phyloP scores from a whole-genome alignment of 768 basidiomycete species.

The Leucocoprinus sp. region DNA sequence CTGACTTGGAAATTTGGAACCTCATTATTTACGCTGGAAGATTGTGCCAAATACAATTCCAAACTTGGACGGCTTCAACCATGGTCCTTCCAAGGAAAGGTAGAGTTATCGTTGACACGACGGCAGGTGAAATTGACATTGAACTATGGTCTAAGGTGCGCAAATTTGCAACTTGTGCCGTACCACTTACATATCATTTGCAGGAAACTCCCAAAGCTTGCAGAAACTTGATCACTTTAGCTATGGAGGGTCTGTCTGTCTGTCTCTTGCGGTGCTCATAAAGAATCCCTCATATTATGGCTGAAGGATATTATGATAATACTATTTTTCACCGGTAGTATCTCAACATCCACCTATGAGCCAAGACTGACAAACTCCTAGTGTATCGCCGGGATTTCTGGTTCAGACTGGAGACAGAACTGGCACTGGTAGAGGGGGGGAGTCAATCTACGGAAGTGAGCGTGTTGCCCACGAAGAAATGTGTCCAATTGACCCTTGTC shows the following conservation, averaged over 20 bases:
- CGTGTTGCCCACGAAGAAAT: not conserved
- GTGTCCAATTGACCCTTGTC: not conserved
- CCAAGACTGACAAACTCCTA: slow-evolving; percentile 17
- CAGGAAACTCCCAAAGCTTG: slow-evolving; percentile 94
- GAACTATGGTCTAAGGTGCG: slow-evolving; percentile 87
- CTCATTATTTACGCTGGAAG: not conserved
- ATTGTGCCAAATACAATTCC: not conserved
- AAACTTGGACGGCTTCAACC: not conserved
- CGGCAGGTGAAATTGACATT: slow-evolving; percentile 80
- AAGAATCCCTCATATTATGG: not conserved
- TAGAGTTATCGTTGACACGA: slow-evolving; percentile 82
- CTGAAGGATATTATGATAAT: slow-evolving; percentile 88
- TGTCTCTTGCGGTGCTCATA: not conserved
- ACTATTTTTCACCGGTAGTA: slow-evolving; percentile 85
- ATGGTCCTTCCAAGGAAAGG: slow-evolving; percentile 87
- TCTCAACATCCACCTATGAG: not conserved
- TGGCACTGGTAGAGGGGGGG: slow-evolving; percentile 86
- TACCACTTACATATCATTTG: not conserved
- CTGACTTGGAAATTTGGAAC: no score
- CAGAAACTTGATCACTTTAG: slow-evolving; percentile 81
- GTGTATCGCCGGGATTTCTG: slow-evolving; percentile 86
- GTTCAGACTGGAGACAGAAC: slow-evolving; percentile 94
- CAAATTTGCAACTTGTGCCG: not conserved
- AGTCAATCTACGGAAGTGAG: slow-evolving; percentile 88
- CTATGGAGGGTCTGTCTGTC: slow-evolving; percentile 74